phyloP scores from a whole-genome alignment of 1,284 basidiomycete species.

The Caloboletus inedulis region DNA sequence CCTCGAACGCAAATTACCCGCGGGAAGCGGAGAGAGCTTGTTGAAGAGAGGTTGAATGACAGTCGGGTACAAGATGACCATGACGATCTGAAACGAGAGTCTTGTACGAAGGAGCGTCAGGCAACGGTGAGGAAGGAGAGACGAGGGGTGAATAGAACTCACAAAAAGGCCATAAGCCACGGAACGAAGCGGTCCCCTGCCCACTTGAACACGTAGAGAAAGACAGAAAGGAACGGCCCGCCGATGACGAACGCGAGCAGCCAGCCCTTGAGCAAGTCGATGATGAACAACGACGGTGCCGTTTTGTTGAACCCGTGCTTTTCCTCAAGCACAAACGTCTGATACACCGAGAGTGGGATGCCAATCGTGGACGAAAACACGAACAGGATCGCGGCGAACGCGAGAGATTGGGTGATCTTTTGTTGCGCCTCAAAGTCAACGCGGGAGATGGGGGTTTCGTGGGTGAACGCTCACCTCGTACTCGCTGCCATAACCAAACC shows the following conservation, averaged over 20 bases:
- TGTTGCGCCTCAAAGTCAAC: neutral
- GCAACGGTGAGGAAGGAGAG: too few relatives aligned
- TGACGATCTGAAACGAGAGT: slow-evolving; percentile 76
- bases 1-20: slow-evolving; percentile 69
- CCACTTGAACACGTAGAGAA: slow-evolving; percentile 90
- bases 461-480: slow-evolving; percentile 52
- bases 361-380: slow-evolving; percentile 66
- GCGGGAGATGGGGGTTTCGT: neutral
- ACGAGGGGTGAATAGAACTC: slow-evolving; percentile 19
- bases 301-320: slow-evolving; percentile 98
- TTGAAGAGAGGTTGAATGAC: slow-evolving; percentile 97
- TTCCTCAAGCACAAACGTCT: slow-evolving; percentile 93
- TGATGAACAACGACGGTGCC: slow-evolving; percentile 69
- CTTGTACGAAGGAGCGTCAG: slow-evolving; percentile 39
- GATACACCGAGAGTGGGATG: slow-evolving; percentile 77
- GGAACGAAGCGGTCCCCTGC: slow-evolving; percentile 88
- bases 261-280: slow-evolving; percentile 82
- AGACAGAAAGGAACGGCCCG: slow-evolving; percentile 81
- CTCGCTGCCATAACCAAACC: slow-evolving; percentile 60
- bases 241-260: slow-evolving; percentile 74
- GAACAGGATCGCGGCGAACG: slow-evolving; percentile 70
- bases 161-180: slow-evolving; percentile 87
- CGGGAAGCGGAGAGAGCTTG: slow-evolving; percentile 84
- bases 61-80: slow-evolving; percentile 85
- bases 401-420: slow-evolving; percentile 74